These are phyloP conservation scores for Persicaria tinctoria DNA, from an alignment of 148 eudicot genomes.

Conservation along the genomic window DNA sequence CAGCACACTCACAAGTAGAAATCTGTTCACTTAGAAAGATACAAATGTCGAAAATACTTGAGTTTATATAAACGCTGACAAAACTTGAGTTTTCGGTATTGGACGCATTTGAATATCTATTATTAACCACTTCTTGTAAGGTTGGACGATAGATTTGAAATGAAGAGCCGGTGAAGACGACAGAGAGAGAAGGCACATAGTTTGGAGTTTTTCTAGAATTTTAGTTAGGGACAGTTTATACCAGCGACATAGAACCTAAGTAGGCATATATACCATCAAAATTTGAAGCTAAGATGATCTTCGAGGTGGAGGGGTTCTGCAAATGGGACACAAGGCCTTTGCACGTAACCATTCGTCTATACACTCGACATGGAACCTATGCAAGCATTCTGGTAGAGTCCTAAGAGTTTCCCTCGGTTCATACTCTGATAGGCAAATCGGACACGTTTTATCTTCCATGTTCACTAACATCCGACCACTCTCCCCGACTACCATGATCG, in stretches of 20 bases:
- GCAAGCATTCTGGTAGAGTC: conserved; percentile 46
- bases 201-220: no score
- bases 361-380: conserved; percentile 57
- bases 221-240: neutral
- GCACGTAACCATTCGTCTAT: conserved; percentile 52
- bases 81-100: no score
- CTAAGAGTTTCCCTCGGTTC: conserved; percentile 27
- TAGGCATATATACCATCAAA: no score
- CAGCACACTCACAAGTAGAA: no score
- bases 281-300: neutral
- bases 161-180: no score
- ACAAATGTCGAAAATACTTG: no score
- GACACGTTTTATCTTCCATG: conserved; percentile 25
- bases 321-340: conserved; percentile 51
- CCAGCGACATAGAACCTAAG: neutral
- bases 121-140: no score
- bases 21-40: no score
- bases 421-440: conserved; percentile 44
- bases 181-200: no score
- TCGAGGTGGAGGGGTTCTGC: conserved; percentile 21
- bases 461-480: conserved; percentile 30
- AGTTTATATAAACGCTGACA: no score
- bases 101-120: no score
- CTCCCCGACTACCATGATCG: conserved; percentile 32
- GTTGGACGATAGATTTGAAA: no score